Evolutionary conservation across 2,329 filamentous ascomycete species (phyloP).

Genomic region (Pseudocercospora cruenta): DNA sequence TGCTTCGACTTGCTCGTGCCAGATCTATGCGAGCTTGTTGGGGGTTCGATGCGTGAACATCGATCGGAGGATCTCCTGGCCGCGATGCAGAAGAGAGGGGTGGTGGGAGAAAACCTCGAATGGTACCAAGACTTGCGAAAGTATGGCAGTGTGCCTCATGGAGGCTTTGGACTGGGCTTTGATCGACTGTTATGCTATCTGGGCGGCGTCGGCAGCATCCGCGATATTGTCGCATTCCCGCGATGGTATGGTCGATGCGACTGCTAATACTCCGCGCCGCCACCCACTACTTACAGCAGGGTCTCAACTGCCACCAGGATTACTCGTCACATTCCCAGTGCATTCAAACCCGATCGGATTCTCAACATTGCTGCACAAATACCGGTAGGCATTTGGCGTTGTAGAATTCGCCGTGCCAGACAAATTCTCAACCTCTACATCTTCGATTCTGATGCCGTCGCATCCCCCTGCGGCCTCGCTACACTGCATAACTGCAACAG

Average conservation of each 20-base stretch:
- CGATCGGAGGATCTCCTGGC: constrained; percentile 67
- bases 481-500: background rate
- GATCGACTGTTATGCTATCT: constrained; percentile 85
- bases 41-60: constrained; percentile 88
- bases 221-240: constrained; percentile 85
- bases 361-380: background rate
- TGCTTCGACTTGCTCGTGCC: constrained; percentile 91
- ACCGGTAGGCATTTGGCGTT: background rate
- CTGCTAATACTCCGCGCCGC: too few species aligned
- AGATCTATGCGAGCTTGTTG: constrained; percentile 82
- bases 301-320: background rate
- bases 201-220: constrained; percentile 76
- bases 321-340: background rate
- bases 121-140: constrained; percentile 90
- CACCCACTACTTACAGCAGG: too few species aligned
- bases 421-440: background rate
- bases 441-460: background rate
- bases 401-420: background rate
- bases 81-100: constrained; percentile 71
- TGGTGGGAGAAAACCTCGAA: constrained; percentile 58
- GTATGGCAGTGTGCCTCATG: constrained; percentile 90
- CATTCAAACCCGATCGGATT: background rate
- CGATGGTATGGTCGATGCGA: constrained; percentile 62
- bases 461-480: background rate
- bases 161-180: constrained; percentile 88